Evolutionary conservation across 2,329 filamentous ascomycete genomes (phyloP).

Genomic region (Macroventuria anomochaeta): DNA sequence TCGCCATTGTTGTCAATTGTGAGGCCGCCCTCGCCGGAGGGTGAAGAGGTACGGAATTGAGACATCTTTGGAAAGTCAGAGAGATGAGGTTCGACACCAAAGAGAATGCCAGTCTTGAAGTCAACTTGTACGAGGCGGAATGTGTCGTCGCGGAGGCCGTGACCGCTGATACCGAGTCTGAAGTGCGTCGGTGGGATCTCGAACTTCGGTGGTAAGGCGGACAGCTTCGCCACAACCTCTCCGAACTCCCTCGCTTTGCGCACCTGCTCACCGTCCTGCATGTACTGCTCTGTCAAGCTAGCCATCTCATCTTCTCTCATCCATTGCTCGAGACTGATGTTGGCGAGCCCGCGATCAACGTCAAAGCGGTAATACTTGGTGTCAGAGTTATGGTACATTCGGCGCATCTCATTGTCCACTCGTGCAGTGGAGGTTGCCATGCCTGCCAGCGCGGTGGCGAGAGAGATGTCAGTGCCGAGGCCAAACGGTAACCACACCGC

Average conservation of each 20-base stretch:
- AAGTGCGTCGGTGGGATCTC: conserved; percentile 44
- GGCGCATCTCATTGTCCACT: conserved; percentile 51
- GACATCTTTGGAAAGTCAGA: no score
- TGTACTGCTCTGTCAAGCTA: conserved; percentile 32
- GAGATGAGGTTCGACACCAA: conserved; percentile 30
- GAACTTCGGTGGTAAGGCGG: conserved; percentile 45
- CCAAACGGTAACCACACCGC: conserved; percentile 50
- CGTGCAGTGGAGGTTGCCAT: conserved; percentile 50
- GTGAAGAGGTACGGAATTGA: conserved; percentile 33
- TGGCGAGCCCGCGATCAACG: conserved; percentile 50
- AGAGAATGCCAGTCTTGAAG: conserved; percentile 47
- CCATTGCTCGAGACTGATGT: conserved; percentile 50
- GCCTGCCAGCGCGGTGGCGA: conserved; percentile 45
- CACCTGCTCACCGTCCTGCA: conserved; percentile 46
- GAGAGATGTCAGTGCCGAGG: conserved; percentile 48
- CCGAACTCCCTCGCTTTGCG: conserved; percentile 39
- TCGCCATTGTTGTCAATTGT: conserved; percentile 35
- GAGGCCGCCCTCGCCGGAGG: conserved; percentile 42
- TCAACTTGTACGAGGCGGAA: conserved; percentile 46
- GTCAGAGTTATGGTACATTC: conserved; percentile 47
- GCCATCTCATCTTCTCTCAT: conserved; percentile 28
- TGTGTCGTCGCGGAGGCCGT: conserved; percentile 36
- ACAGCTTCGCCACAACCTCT: conserved; percentile 46
- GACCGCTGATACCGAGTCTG: conserved; percentile 40
- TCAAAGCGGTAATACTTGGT: conserved; percentile 55